Evolutionary conservation across 1,284 basidiomycete genomes (phyloP).

Genomic region (Mycosarcoma mackinlayi): DNA sequence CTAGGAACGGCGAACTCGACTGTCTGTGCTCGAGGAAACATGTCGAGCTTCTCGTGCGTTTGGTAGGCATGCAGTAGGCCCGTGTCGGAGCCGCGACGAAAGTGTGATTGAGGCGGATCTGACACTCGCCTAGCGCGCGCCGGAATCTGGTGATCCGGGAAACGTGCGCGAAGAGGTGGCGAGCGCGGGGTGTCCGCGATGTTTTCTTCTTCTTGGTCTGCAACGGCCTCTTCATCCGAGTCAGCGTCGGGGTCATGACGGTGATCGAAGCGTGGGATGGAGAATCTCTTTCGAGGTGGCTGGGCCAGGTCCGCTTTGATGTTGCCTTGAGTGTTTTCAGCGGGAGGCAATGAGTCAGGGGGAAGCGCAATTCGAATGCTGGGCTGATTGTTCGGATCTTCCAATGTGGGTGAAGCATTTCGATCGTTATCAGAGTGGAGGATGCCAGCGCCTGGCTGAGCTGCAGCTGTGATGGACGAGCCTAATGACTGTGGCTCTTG

Average conservation of each 20-base stretch:
- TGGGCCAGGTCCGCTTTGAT: background rate
- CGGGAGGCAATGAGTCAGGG: background rate
- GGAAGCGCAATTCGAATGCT: slow-evolving; percentile 47
- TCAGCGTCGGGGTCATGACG: slow-evolving; percentile 39
- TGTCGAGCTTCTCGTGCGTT: slow-evolving; percentile 44
- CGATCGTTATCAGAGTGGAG: slow-evolving; percentile 14
- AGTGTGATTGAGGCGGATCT: slow-evolving; percentile 38
- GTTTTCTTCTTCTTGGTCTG: slow-evolving; percentile 9
- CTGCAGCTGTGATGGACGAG: slow-evolving; percentile 2
- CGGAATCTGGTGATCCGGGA: slow-evolving; percentile 21
- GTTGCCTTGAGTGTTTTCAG: background rate
- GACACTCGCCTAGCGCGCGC: slow-evolving; percentile 42
- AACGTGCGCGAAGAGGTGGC: slow-evolving; percentile 34
- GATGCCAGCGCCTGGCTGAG: slow-evolving; percentile 26
- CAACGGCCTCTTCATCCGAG: slow-evolving; percentile 25
- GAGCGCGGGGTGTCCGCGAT: slow-evolving; percentile 5
- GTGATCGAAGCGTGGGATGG: slow-evolving; percentile 36
- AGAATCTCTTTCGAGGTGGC: slow-evolving; percentile 21
- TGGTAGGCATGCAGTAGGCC: slow-evolving; percentile 18
- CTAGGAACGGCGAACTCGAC: slow-evolving; percentile 73
- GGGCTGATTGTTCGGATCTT: slow-evolving; percentile 16
- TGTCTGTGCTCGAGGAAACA: slow-evolving; percentile 73
- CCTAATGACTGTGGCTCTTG: slow-evolving; percentile 9
- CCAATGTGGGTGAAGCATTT: slow-evolving; percentile 6
- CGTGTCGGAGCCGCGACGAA: slow-evolving; percentile 50